Evolutionary conservation across 2,329 filamentous ascomycete genomes (phyloP).

Genomic region (Apiospora sp.): DNA sequence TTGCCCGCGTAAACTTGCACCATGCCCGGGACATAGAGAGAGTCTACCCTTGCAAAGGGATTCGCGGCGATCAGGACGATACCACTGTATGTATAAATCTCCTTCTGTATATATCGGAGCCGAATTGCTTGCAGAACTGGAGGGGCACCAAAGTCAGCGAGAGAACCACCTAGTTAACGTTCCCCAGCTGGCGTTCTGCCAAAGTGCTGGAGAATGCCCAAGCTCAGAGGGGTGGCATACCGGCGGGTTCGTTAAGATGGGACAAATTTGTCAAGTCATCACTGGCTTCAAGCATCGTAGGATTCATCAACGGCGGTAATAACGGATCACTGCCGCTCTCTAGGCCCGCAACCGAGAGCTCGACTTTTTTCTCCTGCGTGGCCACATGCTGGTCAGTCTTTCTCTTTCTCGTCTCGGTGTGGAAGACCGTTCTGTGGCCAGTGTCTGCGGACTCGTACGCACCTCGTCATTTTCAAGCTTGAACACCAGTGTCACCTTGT

Average conservation of each 20-base stretch:
- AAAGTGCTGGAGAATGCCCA: neutral
- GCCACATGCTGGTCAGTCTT: constrained; percentile 31
- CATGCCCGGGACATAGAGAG: constrained; percentile 98
- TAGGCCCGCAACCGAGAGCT: constrained; percentile 79
- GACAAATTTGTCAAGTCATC: constrained; percentile 98
- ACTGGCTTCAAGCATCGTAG: constrained; percentile 96
- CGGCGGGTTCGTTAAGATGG: constrained; percentile 97
- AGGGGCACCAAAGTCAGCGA: constrained; percentile 17
- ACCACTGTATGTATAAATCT: constrained; percentile 99
- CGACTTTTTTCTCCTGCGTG: constrained; percentile 76
- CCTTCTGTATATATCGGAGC: constrained; percentile 95
- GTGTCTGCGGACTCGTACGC: constrained; percentile 31
- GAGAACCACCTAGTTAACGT: constrained; percentile 28
- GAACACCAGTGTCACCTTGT: constrained; percentile 89
- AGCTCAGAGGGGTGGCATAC: constrained; percentile 59
- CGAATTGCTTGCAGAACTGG: constrained; percentile 96
- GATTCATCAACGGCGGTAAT: constrained; percentile 96
- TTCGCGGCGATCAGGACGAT: constrained; percentile 99
- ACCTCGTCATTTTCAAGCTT: constrained; percentile 94
- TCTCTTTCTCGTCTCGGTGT: neutral
- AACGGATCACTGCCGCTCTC: constrained; percentile 78
- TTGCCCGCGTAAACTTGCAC: constrained; percentile 99
- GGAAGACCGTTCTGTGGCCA: neutral
- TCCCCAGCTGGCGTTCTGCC: constrained; percentile 5
- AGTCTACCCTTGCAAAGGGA: constrained; percentile 96